Conservation (phyloP, 1,284 basidiomycete genomes). For the Austroboletus rostrupii region DNA sequence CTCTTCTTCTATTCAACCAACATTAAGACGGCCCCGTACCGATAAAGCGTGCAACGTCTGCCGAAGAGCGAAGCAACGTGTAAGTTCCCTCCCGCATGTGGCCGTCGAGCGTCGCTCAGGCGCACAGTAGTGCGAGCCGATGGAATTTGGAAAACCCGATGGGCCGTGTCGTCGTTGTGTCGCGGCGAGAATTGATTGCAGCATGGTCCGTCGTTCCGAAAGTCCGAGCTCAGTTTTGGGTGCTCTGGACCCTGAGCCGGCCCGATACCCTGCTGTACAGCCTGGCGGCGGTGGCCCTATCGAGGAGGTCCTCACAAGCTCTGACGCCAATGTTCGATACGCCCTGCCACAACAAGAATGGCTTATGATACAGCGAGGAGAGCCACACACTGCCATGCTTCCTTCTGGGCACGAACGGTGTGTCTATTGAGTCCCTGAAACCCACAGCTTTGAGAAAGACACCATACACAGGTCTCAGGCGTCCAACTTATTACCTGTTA, state of each 20-base stretch:
- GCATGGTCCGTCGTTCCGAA: conserved; percentile 17
- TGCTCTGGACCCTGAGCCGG: conserved; percentile 12
- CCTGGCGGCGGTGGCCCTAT: conserved; percentile 6
- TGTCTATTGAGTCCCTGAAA: background rate
- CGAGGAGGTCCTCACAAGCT: conserved; percentile 2
- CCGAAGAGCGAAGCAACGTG: conserved; percentile 18
- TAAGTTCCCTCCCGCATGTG: conserved; percentile 8
- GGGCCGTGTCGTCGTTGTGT: conserved; percentile 23
- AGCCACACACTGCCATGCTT: conserved; percentile 4
- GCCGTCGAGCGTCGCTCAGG: conserved; percentile 6
- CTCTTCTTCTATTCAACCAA: conserved; percentile 10
- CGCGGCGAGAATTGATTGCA: conserved; percentile 8
- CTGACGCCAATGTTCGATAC: conserved; percentile 3
- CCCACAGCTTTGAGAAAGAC: background rate
- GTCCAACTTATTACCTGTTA: background rate
- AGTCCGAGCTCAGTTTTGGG: conserved; percentile 18
- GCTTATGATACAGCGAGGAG: conserved; percentile 1
- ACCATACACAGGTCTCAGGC: conserved; percentile 9
- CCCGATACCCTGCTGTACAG: conserved; percentile 1
- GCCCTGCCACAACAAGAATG: conserved; percentile 6
- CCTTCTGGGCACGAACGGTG: conserved; percentile 11
- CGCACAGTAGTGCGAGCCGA: conserved; percentile 16
- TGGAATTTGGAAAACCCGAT: conserved; percentile 15
- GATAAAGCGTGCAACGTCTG: conserved; percentile 19
- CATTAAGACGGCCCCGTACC: conserved; percentile 15